Evolutionary conservation across 768 basidiomycete genomes (phyloP), one percentile per base, ranked within the genome.

Genomic region (Podaxis sp.): DNA sequence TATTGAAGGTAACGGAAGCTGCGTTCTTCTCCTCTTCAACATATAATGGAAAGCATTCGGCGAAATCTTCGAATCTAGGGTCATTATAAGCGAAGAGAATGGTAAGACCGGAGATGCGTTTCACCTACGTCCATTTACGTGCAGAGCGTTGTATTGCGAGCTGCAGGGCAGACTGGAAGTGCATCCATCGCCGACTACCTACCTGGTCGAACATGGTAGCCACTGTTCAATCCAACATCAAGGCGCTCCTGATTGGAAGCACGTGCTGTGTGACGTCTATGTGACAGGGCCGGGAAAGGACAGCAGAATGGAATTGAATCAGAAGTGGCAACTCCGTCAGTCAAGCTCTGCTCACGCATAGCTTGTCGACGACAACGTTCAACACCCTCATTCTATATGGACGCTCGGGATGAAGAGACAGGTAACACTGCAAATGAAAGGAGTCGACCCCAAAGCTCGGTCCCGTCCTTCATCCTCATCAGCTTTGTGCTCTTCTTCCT

Each of bases 401-500:
- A 72, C 62, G 65, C 66, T 61, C 72, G 69, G 57, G 77, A 80
- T 63, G 75, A 75, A 63, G 81, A 82, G 61, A 69, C 73, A 27
- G 77, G 74, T 50, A 72, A 60, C 72, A 73, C 55, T 63, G 63
- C 55, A 65, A 61, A 60, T 52, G 64, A 51, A 65, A 66, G 32
- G 61, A 73, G 73, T 40, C 64, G 71, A 13, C 73, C 74, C 32
- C 81, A 88, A 27, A 83, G 82, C 70, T 87, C 89, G 1, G 73
- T 92, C 42, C 82, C 90, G 0, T 86, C 88, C 5, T 83, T 93
- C 65, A 77, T 93, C 37, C 85, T 93, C 75, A 77, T 92, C 57
- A 81, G 79, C 65, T 82, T 93, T 61, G 78, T 91, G 68, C 76
- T 93, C 27, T 91, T 89, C 73, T 80, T 93, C 83, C 82, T 93